These are phyloP conservation scores for Parachaetomium inaequale DNA, from an alignment of 495 filamentous ascomycete species.

Conservation along the genomic window DNA sequence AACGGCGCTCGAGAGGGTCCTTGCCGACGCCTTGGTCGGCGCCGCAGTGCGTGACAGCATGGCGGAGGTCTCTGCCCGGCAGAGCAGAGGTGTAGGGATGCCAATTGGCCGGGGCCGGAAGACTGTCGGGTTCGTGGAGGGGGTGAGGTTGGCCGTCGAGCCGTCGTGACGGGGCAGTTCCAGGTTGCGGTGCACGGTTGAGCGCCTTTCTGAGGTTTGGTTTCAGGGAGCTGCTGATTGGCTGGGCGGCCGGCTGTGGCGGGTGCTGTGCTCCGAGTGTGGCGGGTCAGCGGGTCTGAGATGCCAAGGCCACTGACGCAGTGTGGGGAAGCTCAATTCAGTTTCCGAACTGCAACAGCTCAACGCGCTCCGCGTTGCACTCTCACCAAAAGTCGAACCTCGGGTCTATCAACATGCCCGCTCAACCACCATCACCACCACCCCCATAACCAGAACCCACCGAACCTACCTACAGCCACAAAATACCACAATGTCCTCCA, in stretches of 20 bases:
- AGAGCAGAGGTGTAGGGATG: constrained; percentile 43
- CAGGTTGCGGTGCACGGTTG: constrained; percentile 19
- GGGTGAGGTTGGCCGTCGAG: constrained; percentile 19
- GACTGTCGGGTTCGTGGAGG: constrained; percentile 15
- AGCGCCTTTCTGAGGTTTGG: constrained; percentile 32
- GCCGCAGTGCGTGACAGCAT: constrained; percentile 50
- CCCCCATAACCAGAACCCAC: neutral
- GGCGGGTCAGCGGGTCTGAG: neutral
- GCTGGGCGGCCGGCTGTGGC: constrained; percentile 16
- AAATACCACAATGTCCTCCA: constrained; percentile 31
- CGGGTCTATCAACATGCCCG: neutral
- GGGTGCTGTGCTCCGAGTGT: neutral
- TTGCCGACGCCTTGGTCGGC: constrained; percentile 43
- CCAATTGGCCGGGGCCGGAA: constrained; percentile 36
- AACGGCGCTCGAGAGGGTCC: constrained; percentile 40
- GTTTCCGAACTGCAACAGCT: neutral
- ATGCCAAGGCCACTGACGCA: constrained; percentile 16
- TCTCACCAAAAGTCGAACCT: too few relatives aligned
- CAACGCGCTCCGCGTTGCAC: neutral
- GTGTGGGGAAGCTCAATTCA: constrained; percentile 5
- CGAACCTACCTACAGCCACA: neutral
- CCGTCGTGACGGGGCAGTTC: constrained; percentile 9
- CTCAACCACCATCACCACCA: neutral
- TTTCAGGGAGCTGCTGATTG: constrained; percentile 30
- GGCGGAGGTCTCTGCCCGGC: constrained; percentile 41